Evolutionary conservation across 1,284 basidiomycete species (phyloP).

Genomic region (Ustilago bromivora): DNA sequence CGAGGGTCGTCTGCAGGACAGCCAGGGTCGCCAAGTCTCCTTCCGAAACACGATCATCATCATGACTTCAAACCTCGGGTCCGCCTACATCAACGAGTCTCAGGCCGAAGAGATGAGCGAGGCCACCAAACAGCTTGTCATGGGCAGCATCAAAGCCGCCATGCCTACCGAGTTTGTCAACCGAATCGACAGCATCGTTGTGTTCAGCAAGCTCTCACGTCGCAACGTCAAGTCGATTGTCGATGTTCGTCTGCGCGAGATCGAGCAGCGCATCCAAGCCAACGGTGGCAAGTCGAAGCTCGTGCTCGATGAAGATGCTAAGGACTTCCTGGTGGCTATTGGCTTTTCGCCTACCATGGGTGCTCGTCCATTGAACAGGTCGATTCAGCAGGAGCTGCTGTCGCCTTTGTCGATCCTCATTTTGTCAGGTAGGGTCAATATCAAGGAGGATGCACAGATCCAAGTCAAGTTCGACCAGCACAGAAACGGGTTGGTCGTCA

Average conservation of each 20-base stretch:
- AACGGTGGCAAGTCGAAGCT: conserved; percentile 82
- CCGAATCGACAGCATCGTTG: conserved; percentile 73
- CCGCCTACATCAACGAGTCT: conserved; percentile 73
- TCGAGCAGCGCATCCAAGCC: conserved; percentile 81
- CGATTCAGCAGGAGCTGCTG: conserved; percentile 91
- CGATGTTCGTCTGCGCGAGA: conserved; percentile 73
- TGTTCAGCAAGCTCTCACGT: conserved; percentile 73
- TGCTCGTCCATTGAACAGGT: conserved; percentile 89
- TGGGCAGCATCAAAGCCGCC: conserved; percentile 72
- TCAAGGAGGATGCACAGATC: conserved; percentile 85
- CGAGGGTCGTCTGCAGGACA: conserved; percentile 82
- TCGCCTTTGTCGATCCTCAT: conserved; percentile 91
- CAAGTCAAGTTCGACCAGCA: conserved; percentile 84
- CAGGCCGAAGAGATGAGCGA: conserved; percentile 71
- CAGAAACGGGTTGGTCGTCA: conserved; percentile 81
- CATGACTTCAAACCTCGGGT: conserved; percentile 74
- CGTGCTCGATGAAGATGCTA: conserved; percentile 80
- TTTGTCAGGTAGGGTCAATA: conserved; percentile 82
- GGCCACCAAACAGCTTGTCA: conserved; percentile 71
- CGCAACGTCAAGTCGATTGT: conserved; percentile 73
- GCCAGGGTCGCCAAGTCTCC: conserved; percentile 66
- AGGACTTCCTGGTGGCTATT: conserved; percentile 77
- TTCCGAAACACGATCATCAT: conserved; percentile 69
- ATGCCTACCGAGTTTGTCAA: conserved; percentile 76
- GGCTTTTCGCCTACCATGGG: conserved; percentile 73